phyloP scores from a whole-genome alignment of 2,329 filamentous ascomycete species.

The Venturia asperata region DNA sequence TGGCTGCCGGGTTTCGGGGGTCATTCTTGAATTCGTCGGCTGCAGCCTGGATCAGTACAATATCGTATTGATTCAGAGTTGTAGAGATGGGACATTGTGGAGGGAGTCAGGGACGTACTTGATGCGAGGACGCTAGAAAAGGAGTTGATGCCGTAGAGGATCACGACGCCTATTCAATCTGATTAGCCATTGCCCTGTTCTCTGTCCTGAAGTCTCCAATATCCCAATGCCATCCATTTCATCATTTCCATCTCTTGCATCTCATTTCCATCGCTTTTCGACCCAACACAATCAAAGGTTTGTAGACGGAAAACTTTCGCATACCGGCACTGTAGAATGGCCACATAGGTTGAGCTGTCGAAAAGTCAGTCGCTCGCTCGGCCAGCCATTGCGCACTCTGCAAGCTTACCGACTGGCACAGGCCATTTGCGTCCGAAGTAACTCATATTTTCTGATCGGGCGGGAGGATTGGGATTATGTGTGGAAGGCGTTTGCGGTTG shows the following conservation, averaged over 20 bases:
- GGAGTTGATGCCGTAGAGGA: conserved; percentile 88
- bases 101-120: conserved; percentile 51
- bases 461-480: neutral
- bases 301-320: conserved; percentile 31
- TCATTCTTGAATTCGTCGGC: conserved; percentile 97
- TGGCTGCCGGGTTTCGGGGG: conserved; percentile 64
- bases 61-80: neutral
- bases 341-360: conserved; percentile 76
- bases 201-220: neutral
- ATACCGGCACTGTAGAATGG: conserved; percentile 94
- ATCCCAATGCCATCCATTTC: conserved; percentile 1
- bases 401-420: conserved; percentile 40
- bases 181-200: neutral
- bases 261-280: neutral
- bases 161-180: conserved; percentile 61
- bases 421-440: conserved; percentile 48
- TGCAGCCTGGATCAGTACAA: conserved; percentile 33
- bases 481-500: conserved; percentile 5
- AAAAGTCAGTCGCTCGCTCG: conserved; percentile 19
- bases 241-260: conserved; percentile 1
- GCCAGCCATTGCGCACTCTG: neutral
- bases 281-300: neutral
- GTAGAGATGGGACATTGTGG: neutral
- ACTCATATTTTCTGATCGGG: conserved; percentile 29
- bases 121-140: conserved; percentile 68